Percentiles rank a stretch among this genome's conserved stretches.
These are phyloP conservation scores for Hordeum marinum DNA, from an alignment of 176 grass and related monocot genomes.

Conservation along the genomic window DNA sequence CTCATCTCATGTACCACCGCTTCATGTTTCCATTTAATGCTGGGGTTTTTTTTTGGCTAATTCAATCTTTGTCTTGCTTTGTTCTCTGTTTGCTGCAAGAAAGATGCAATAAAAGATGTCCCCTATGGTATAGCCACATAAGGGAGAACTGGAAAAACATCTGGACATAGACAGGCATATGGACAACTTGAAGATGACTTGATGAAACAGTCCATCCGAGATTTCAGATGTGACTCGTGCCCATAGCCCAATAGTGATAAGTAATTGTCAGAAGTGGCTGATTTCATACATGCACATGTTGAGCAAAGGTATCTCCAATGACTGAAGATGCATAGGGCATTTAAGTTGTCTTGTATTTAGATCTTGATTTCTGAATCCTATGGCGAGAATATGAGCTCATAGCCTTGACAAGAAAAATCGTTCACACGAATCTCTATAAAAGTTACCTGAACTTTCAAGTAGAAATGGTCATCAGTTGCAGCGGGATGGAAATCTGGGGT, in stretches of 20 bases:
- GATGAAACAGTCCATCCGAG: background rate
- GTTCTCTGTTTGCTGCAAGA: background rate
- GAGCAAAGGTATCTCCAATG: background rate
- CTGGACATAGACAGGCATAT: background rate
- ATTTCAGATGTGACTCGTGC: background rate
- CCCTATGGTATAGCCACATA: background rate
- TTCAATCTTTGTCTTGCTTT: background rate
- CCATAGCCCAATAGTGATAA: background rate
- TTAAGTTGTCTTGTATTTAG: background rate
- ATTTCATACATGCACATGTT: background rate
- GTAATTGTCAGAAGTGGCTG: background rate
- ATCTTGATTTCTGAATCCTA: conserved; percentile 9
- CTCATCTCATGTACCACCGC: background rate
- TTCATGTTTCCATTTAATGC: background rate
- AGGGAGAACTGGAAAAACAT: background rate
- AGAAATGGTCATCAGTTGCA: conserved; percentile 75
- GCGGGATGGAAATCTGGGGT: conserved; percentile 64
- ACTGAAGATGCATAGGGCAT: background rate
- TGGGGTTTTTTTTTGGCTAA: background rate
- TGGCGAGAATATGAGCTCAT: background rate
- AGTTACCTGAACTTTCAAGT: conserved; percentile 87
- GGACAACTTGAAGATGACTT: background rate
- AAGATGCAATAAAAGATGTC: background rate
- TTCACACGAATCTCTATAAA: conserved; percentile 27
- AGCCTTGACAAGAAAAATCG: background rate